Conservation (phyloP, 352 stramenopile species). For the Thalassiosira hispida region DNA sequence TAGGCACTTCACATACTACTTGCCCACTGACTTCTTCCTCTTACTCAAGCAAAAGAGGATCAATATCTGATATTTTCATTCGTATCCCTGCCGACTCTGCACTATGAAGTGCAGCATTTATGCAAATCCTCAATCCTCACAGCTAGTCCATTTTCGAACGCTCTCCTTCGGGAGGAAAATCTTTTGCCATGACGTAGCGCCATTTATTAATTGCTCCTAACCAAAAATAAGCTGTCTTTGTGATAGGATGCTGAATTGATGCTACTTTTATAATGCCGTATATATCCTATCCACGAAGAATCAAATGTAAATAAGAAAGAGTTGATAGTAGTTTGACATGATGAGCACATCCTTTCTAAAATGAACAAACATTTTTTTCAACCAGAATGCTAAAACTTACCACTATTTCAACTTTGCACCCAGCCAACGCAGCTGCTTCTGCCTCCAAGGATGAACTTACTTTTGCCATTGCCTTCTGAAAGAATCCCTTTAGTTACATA, state of each 20-base stretch:
- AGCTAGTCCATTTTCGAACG: slow-evolving; percentile 37
- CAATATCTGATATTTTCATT: too few species aligned
- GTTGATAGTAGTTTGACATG: neutral
- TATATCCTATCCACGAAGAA: slow-evolving; percentile 25
- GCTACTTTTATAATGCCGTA: slow-evolving; percentile 47
- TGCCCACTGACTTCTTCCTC: too few species aligned
- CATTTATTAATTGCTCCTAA: slow-evolving; percentile 51
- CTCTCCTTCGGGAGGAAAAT: slow-evolving; percentile 24
- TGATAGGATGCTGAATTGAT: slow-evolving; percentile 31
- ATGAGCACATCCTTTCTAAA: slow-evolving; percentile 1
- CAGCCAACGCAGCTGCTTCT: slow-evolving; percentile 39
- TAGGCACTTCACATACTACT: too few species aligned
- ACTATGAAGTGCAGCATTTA: slow-evolving; percentile 5
- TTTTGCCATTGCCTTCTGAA: slow-evolving; percentile 52
- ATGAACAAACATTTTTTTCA: neutral
- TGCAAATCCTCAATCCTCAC: too few species aligned
- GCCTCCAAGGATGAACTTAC: slow-evolving; percentile 44
- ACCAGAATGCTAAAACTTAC: slow-evolving; percentile 17
- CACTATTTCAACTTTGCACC: slow-evolving; percentile 48
- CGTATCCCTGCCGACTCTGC: too few species aligned
- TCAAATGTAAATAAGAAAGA: neutral
- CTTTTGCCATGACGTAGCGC: slow-evolving; percentile 48
- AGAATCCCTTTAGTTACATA: slow-evolving; percentile 26
- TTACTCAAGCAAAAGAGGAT: too few species aligned
- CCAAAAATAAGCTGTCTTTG: slow-evolving; percentile 52